A percentile compares a stretch with the other conserved stretches of the same genome.
Conservation (phyloP, 2,329 filamentous ascomycete genomes). For the Ascochyta viciae-villosae region DNA sequence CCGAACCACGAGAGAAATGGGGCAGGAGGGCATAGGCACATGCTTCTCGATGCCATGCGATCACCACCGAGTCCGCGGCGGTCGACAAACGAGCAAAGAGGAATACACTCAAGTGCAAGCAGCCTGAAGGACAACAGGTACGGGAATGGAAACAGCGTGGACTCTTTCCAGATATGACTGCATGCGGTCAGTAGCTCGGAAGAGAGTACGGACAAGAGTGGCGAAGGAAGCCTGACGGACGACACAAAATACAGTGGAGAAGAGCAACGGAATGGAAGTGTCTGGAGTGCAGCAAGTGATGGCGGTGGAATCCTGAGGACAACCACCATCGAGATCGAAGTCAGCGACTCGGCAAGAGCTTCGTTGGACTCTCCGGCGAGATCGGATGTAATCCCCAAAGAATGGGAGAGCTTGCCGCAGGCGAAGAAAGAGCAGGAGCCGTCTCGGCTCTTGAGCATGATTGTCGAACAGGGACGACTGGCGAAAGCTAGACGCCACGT, state of each 20-base stretch:
- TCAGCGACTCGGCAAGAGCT: not conserved
- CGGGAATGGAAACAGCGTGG: constrained; percentile 5
- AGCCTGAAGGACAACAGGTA: constrained; percentile 2
- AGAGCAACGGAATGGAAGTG: not conserved
- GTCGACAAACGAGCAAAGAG: constrained; percentile 3
- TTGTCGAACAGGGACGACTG: constrained; percentile 6
- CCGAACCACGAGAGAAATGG: constrained; percentile 2
- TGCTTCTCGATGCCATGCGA: constrained; percentile 8
- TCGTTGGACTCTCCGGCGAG: not conserved
- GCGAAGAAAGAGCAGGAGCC: not conserved
- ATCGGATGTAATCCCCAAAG: not conserved
- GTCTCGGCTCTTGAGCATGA: not conserved
- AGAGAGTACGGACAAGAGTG: not conserved
- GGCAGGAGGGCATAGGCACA: constrained; percentile 1
- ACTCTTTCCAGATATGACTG: constrained; percentile 15
- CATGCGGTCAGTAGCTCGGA: constrained; percentile 1
- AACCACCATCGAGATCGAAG: constrained; percentile 4
- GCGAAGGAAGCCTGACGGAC: not conserved
- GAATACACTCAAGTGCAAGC: not conserved
- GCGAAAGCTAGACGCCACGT: not conserved
- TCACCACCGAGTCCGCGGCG: constrained; percentile 3
- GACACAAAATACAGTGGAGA: constrained; percentile 3
- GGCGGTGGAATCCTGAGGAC: constrained; percentile 10
- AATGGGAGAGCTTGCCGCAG: constrained; percentile 1
- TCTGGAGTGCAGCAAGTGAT: not conserved